These are phyloP conservation scores for Aspergillus niger DNA, from an alignment of 2,329 filamentous ascomycete genomes.

Conservation along the genomic window DNA sequence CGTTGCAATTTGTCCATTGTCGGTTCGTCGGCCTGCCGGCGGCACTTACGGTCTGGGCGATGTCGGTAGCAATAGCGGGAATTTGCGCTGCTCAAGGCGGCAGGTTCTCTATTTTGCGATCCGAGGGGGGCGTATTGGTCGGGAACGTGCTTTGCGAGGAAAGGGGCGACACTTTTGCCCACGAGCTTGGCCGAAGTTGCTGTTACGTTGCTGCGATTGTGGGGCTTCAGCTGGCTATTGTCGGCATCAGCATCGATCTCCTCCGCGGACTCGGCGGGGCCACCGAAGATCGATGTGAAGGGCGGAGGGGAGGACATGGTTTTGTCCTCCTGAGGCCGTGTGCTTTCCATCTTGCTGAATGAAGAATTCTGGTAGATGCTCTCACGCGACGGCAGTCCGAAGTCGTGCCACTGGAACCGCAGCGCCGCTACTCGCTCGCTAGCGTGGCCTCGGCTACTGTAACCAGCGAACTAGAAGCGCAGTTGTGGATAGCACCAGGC, in stretches of 20 bases:
- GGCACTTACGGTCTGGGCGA: slow-evolving; percentile 88
- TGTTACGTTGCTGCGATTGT: slow-evolving; percentile 39
- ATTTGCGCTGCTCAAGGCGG: slow-evolving; percentile 58
- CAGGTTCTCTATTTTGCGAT: slow-evolving; percentile 25
- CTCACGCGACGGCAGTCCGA: neutral
- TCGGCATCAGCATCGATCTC: slow-evolving; percentile 26
- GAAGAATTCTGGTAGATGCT: neutral
- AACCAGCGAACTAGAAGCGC: neutral
- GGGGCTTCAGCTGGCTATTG: slow-evolving; percentile 25
- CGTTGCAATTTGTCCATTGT: slow-evolving; percentile 95
- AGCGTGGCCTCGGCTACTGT: slow-evolving; percentile 4
- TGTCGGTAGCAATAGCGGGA: slow-evolving; percentile 97
- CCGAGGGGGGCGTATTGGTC: slow-evolving; percentile 81
- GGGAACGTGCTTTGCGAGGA: slow-evolving; percentile 88
- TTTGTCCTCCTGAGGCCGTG: neutral
- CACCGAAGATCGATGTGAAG: slow-evolving; percentile 27
- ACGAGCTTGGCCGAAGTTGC: slow-evolving; percentile 62
- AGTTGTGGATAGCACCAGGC: neutral
- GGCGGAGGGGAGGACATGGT: slow-evolving; percentile 9
- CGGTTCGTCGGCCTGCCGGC: slow-evolving; percentile 87
- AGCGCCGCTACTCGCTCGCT: slow-evolving; percentile 2
- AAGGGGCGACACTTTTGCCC: slow-evolving; percentile 79
- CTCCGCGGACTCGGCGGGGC: slow-evolving; percentile 18
- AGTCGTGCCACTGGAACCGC: neutral
- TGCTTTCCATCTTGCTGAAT: slow-evolving; percentile 9